Conservation (phyloP, 148 eudicot genomes). For the Oxyria digyna region DNA sequence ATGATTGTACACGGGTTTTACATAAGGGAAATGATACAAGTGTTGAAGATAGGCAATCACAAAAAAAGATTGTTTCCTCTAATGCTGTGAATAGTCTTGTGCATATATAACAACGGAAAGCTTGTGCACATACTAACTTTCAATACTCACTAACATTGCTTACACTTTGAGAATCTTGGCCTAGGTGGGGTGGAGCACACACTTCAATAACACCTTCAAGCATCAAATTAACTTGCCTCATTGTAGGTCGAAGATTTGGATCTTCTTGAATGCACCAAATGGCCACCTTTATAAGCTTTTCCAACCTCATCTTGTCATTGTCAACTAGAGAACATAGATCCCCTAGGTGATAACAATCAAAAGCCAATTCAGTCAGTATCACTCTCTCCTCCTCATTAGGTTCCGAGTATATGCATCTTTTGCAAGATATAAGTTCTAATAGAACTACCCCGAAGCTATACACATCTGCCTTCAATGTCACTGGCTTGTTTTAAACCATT, state of each 20-base stretch:
- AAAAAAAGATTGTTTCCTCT: too few species aligned
- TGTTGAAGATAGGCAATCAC: too few species aligned
- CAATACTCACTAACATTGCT: background rate
- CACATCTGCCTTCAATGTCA: conserved; percentile 63
- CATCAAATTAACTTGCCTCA: conserved; percentile 64
- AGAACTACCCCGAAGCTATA: conserved; percentile 80
- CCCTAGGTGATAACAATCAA: conserved; percentile 35
- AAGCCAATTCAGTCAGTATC: conserved; percentile 42
- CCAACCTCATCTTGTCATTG: conserved; percentile 27
- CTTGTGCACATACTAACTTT: too few species aligned
- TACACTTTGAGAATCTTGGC: background rate
- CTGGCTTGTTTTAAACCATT: conserved; percentile 67
- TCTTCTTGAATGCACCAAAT: conserved; percentile 85
- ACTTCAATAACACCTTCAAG: conserved; percentile 37
- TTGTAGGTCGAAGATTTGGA: conserved; percentile 54
- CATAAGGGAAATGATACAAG: too few species aligned
- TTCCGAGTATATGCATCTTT: conserved; percentile 27
- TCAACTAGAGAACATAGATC: conserved; percentile 47
- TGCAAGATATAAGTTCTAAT: conserved; percentile 66
- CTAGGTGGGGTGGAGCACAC: background rate
- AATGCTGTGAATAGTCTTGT: too few species aligned
- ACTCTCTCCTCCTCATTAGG: conserved; percentile 10
- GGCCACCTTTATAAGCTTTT: conserved; percentile 42
- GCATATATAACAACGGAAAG: too few species aligned
- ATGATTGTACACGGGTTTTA: too few species aligned